Conservation (phyloP, 805 yeast genomes). For the Alloascoidea africana region DNA sequence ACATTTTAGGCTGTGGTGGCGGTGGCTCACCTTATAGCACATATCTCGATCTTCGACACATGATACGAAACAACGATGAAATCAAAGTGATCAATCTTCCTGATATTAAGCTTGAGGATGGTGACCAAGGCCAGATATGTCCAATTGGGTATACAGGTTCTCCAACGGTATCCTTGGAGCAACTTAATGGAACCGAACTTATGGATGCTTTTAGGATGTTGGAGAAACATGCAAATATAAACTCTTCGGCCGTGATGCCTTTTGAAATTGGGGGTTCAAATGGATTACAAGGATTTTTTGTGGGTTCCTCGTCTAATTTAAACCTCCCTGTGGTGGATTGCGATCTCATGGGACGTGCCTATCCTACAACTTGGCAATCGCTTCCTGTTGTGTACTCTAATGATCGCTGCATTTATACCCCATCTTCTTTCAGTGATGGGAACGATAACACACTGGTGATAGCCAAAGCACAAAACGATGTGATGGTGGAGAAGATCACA, state of each 20-base stretch:
- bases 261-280: too few relatives aligned
- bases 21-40: conserved; percentile 32
- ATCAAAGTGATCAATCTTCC: conserved; percentile 21
- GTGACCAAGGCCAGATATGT: conserved; percentile 13
- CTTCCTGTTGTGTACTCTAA: conserved; percentile 16
- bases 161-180: too few relatives aligned
- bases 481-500: conserved; percentile 21
- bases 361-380: conserved; percentile 28
- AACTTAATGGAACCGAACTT: too few relatives aligned
- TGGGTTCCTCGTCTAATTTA: conserved; percentile 5
- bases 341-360: conserved; percentile 34
- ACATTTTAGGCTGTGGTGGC: conserved; percentile 35
- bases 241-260: too few relatives aligned
- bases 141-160: conserved; percentile 28
- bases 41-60: conserved; percentile 20
- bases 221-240: too few relatives aligned
- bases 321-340: conserved; percentile 15
- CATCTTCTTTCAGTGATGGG: too few relatives aligned
- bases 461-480: conserved; percentile 20
- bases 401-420: too few relatives aligned
- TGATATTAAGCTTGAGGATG: conserved; percentile 14
- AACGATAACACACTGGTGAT: too few relatives aligned
- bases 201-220: too few relatives aligned
- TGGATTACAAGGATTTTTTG: too few relatives aligned
- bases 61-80: conserved; percentile 19